Evolutionary conservation across 176 grass and related monocot species (phyloP).

Genomic region (Eragrostis curvula): DNA sequence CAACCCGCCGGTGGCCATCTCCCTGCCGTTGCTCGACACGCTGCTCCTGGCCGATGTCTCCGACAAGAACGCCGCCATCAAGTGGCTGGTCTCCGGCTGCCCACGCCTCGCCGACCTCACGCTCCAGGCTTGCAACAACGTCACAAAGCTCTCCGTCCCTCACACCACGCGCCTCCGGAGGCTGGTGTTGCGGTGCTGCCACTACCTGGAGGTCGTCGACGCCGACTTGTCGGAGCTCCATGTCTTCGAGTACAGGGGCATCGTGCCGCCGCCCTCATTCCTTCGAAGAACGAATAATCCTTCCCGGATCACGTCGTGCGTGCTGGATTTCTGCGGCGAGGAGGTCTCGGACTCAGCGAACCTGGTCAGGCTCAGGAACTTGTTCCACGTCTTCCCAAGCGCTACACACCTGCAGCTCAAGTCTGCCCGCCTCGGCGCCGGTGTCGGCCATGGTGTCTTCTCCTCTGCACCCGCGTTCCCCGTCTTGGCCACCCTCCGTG

Average conservation of each 20-base stretch:
- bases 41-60: not conserved
- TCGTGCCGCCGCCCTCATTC: not conserved
- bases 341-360: not conserved
- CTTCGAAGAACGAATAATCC: not conserved
- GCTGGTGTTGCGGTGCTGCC: slow-evolving; percentile 1
- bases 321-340: not conserved
- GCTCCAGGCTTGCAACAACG: not conserved
- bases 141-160: slow-evolving; percentile 4
- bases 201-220: not conserved
- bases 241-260: not conserved
- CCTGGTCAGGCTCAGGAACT: not conserved
- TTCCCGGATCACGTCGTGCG: not conserved
- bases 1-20: too few species aligned
- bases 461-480: not conserved
- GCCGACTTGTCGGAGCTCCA: not conserved
- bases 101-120: not conserved
- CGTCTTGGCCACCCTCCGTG: not conserved
- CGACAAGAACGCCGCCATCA: not conserved
- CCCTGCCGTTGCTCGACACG: too few species aligned
- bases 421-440: slow-evolving; percentile 5
- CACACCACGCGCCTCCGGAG: not conserved
- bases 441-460: not conserved
- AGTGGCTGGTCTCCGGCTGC: slow-evolving; percentile 16
- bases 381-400: not conserved
- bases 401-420: not conserved